Base-by-base conservation (phyloP, 805 yeast genomes). In the Kockiozyma suomiensis region DNA sequence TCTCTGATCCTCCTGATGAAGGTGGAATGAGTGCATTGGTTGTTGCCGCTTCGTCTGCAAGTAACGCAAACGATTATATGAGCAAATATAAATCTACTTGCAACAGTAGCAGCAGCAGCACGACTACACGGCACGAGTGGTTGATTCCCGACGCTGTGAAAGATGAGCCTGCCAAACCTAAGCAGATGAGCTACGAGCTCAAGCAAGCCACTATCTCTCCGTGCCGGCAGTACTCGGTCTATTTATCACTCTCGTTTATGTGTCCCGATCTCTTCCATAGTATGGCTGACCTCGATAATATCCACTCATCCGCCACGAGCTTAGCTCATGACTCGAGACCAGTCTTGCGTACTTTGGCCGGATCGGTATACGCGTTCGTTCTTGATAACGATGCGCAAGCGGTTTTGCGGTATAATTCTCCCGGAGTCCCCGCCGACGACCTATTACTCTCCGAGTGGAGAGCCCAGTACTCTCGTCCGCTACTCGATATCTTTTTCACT, bases 171-270 rank as follows among this genome's bases (percentile, higher is more conserved):
- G 17, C 25, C 4, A 38, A 15, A 26, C 5, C 54, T 15, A n/a
- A 38, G 6, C 17, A 17, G 2, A 38, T 50, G 10, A 37, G 59
- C 3, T 59, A 54, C 15, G 10, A 30, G 1, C 32, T 54, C 40
- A 37, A 41, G 10, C 65, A 61, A 32, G 37, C 55, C 23, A 58
- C 65, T 15, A 46, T 61, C 1, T 54, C 61, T 8, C 35, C 61
- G 17, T 56, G 59, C 32, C 46, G 48, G 12, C 35, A 33, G 15
- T 47, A 58, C 40, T 35, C 58, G 12, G 52, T 61, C 23, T 54
- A 49, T 42, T 38, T 61, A 6, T 61, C 65, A 8, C 50, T 47
- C 10, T 50, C 65, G 17, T 51, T 58, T 26, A 28, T 46, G 15
- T 54, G 58, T 28, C 60, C 62, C 4, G 65, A 55, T 3, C 15